Conservation (phyloP, 148 eudicot species). For the Chenopodium album region DNA sequence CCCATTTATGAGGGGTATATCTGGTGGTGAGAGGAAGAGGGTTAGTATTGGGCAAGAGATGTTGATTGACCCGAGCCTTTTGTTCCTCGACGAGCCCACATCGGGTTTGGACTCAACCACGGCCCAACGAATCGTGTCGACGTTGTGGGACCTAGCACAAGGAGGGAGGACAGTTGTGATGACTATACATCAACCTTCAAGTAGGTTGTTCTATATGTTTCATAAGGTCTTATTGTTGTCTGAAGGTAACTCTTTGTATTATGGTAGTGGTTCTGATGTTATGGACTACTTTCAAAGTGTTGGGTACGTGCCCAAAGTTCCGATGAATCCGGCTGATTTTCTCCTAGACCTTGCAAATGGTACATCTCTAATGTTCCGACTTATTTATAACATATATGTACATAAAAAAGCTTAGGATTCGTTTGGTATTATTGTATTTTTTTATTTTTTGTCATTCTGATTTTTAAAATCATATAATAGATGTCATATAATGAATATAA, state of each 20-base stretch:
- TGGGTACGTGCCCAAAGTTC: slow-evolving; percentile 56
- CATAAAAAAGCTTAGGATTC: too few species aligned
- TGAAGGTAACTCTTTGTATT: slow-evolving; percentile 67
- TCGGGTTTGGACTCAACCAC: slow-evolving; percentile 87
- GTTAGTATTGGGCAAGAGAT: slow-evolving; percentile 84
- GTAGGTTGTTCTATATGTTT: slow-evolving; percentile 72
- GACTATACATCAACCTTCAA: slow-evolving; percentile 90
- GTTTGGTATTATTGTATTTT: too few species aligned
- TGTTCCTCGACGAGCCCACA: slow-evolving; percentile 78
- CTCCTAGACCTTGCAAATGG: slow-evolving; percentile 81
- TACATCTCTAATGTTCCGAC: slow-evolving; percentile 8
- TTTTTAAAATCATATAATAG: too few species aligned
- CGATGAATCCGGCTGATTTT: slow-evolving; percentile 90
- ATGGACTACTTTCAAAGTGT: slow-evolving; percentile 59
- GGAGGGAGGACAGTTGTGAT: slow-evolving; percentile 66
- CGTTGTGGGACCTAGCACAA: slow-evolving; percentile 47
- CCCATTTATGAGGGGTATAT: slow-evolving; percentile 49
- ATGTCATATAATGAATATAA: too few species aligned
- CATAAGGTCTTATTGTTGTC: slow-evolving; percentile 67
- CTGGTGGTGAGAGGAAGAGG: slow-evolving; percentile 79
- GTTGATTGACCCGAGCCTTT: slow-evolving; percentile 73
- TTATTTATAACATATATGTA: background rate
- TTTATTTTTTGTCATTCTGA: too few species aligned
- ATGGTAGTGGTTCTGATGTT: slow-evolving; percentile 55
- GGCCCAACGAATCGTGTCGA: slow-evolving; percentile 71